These are phyloP conservation scores for Nakazawaea peltata DNA, from an alignment of 805 yeast species.

Conservation along the genomic window DNA sequence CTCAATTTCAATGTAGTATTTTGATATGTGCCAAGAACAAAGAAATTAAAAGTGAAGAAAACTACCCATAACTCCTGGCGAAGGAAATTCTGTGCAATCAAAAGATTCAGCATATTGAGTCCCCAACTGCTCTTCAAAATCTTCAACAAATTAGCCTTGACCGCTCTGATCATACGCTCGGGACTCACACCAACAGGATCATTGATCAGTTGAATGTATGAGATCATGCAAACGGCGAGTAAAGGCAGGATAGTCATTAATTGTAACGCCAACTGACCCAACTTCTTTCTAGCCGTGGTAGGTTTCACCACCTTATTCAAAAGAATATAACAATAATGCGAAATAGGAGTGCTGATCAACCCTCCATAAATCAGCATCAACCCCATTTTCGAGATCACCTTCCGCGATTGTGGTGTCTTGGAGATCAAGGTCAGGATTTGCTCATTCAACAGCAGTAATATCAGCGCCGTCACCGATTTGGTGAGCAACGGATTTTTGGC, in stretches of 20 bases:
- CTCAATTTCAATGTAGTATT: constrained; percentile 44
- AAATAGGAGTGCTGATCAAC: constrained; percentile 45
- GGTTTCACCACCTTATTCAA: constrained; percentile 36
- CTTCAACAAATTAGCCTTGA: constrained; percentile 33
- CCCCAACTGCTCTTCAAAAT: constrained; percentile 46
- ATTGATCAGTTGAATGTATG: constrained; percentile 47
- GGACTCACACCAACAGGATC: constrained; percentile 11
- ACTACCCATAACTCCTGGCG: constrained; percentile 58
- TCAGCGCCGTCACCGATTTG: constrained; percentile 48
- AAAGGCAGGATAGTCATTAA: constrained; percentile 50
- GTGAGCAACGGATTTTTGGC: constrained; percentile 47
- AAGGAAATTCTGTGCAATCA: constrained; percentile 49
- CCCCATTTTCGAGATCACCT: constrained; percentile 34
- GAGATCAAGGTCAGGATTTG: constrained; percentile 44
- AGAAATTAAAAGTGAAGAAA: constrained; percentile 50
- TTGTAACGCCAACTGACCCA: constrained; percentile 43
- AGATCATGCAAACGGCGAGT: constrained; percentile 37
- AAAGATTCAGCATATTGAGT: constrained; percentile 43
- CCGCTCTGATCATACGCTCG: constrained; percentile 15
- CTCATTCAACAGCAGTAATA: constrained; percentile 51
- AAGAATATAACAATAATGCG: constrained; percentile 43
- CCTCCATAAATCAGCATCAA: constrained; percentile 51
- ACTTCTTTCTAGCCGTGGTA: constrained; percentile 30
- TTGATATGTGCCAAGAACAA: constrained; percentile 54
- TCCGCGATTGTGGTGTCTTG: constrained; percentile 20